Evolutionary conservation across 768 basidiomycete species (phyloP), one percentile per base, ranked within the genome.

Genomic region (Chalciporus sphaerocephalus): DNA sequence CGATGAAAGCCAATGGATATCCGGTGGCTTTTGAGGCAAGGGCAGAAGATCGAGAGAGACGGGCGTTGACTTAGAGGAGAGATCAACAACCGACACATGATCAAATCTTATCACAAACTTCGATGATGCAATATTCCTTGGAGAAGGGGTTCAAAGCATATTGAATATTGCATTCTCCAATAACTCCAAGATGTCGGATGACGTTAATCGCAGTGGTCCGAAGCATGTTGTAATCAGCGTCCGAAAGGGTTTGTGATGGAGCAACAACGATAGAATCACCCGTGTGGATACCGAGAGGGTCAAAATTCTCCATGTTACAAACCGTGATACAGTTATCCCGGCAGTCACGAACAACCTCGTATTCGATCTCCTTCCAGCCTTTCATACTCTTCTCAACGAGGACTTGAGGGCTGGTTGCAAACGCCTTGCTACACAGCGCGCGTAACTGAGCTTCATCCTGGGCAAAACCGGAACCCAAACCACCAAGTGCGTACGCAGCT

Each of bases 251-350:
- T 67, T 99, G 95, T 35, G 94, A 97, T 2, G 95, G 95, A 7
- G 96, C 96, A 23, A 98, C 79, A 55, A 99, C 96, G 59, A 98
- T 97, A 5, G 95, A 99, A 64, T 99, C 95, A 45, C 95, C 95
- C 1, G 95, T 99, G 59, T 99, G 95, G 56, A 96, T 98, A 48
- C 95, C 95, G 21, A 99, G 79, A 24, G 95, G 95, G 66, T 99
- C 95, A 56, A 99, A 99, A 74, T 99, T 99, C 95, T 99, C 95
- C 95, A 99, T 99, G 73, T 99, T 99, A 71, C 95, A 99, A 52
- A 98, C 95, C 1, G 94, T 95, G 71, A 98, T 98, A 64, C 95
- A 98, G 64, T 99, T 99, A 63, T 98, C 91, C 51, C 90, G 78
- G 71, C 93, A 97, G 68, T 99, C 95, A 48, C 95, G 79, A 10